phyloP scores from a whole-genome alignment of 2,329 filamentous ascomycete genomes.

The Penicillium thymicola region DNA sequence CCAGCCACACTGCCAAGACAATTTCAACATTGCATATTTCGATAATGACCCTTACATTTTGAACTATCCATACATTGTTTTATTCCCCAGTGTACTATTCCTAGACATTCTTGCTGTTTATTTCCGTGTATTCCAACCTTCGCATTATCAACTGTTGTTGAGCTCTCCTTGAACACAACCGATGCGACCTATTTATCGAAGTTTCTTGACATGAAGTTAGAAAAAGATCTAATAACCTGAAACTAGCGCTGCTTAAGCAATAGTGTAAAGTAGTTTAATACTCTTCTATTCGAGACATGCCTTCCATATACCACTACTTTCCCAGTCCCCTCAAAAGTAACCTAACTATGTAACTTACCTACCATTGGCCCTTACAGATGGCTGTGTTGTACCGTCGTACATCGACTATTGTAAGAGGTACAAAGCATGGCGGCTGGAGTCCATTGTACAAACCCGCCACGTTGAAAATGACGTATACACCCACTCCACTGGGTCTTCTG shows the following conservation, averaged over 20 bases:
- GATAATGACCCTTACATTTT: background rate
- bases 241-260: background rate
- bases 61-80: too few relatives aligned
- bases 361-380: background rate
- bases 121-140: background rate
- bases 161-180: background rate
- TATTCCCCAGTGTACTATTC: background rate
- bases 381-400: background rate
- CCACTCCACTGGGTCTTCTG: background rate
- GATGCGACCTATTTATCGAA: background rate
- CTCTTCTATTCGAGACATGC: background rate
- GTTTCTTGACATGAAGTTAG: background rate
- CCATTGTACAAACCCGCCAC: background rate
- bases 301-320: background rate
- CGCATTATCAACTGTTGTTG: background rate
- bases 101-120: background rate
- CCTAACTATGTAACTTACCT: too few relatives aligned
- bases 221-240: background rate
- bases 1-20: slow-evolving; percentile 5
- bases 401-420: background rate
- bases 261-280: background rate
- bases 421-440: background rate
- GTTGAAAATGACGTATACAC: background rate
- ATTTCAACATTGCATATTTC: background rate
- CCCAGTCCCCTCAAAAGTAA: background rate